Percentiles rank a stretch among this genome's conserved stretches.
phyloP scores from a whole-genome alignment of 495 filamentous ascomycete genomes.

The Aspergillus coremiiformis region DNA sequence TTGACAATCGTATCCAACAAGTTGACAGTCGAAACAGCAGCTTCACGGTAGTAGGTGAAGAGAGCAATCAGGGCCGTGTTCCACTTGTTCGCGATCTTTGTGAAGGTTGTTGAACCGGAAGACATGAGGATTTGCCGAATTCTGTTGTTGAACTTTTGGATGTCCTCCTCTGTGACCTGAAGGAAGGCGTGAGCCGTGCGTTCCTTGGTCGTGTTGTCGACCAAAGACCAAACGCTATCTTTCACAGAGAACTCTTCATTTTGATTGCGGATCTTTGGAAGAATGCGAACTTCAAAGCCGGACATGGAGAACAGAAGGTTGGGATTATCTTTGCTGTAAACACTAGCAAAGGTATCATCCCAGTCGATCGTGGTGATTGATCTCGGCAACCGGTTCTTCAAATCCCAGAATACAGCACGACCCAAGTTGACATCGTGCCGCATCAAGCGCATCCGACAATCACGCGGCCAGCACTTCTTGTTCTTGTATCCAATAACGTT shows the following conservation, averaged over 20 bases:
- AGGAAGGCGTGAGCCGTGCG: slow-evolving; percentile 97
- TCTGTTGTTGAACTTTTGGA: slow-evolving; percentile 98
- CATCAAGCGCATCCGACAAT: slow-evolving; percentile 97
- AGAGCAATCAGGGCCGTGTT: slow-evolving; percentile 97
- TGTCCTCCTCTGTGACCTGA: slow-evolving; percentile 96
- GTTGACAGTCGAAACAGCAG: slow-evolving; percentile 93
- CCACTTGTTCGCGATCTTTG: slow-evolving; percentile 99
- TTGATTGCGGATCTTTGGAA: slow-evolving; percentile 91
- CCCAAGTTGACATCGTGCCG: slow-evolving; percentile 98
- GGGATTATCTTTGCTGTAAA: slow-evolving; percentile 97
- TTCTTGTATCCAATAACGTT: slow-evolving; percentile 99
- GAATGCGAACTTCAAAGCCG: slow-evolving; percentile 94
- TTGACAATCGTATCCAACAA: slow-evolving; percentile 98
- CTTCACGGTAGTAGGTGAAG: slow-evolving; percentile 98
- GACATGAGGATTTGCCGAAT: slow-evolving; percentile 99
- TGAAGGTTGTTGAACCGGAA: slow-evolving; percentile 97
- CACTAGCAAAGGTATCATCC: slow-evolving; percentile 99
- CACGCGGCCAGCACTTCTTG: slow-evolving; percentile 99
- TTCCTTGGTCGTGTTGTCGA: slow-evolving; percentile 93
- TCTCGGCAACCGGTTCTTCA: slow-evolving; percentile 93
- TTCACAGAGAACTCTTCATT: slow-evolving; percentile 97
- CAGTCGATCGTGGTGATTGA: slow-evolving; percentile 97
- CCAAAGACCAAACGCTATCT: slow-evolving; percentile 95
- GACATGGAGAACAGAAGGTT: slow-evolving; percentile 97
- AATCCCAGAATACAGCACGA: slow-evolving; percentile 96